These are phyloP conservation scores for Physaria fendleri DNA, from an alignment of 345 rosid genomes.

Conservation along the genomic window DNA sequence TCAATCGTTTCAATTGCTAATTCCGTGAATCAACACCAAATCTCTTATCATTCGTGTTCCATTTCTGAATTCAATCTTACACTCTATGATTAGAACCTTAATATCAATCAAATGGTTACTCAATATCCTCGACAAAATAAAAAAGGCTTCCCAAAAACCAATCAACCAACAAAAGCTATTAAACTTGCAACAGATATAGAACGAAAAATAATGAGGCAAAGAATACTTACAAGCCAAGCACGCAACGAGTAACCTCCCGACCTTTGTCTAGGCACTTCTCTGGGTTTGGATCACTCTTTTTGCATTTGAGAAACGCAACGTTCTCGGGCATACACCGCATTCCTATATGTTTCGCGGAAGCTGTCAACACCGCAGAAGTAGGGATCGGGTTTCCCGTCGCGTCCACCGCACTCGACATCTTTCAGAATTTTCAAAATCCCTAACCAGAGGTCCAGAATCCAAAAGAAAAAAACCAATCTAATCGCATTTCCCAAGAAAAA, in stretches of 20 bases:
- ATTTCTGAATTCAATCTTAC: neutral
- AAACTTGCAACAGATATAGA: constrained; percentile 1
- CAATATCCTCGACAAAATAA: neutral
- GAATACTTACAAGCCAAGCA: constrained; percentile 66
- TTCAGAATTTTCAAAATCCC: constrained; percentile 18
- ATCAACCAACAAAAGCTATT: neutral
- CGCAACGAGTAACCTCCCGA: constrained; percentile 91
- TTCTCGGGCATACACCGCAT: constrained; percentile 64
- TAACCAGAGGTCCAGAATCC: neutral
- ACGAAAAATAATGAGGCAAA: neutral
- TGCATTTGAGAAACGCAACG: constrained; percentile 86
- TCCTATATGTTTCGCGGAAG: constrained; percentile 82
- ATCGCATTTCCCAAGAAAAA: neutral
- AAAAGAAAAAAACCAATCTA: neutral
- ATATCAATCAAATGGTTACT: neutral
- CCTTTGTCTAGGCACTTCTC: constrained; percentile 98
- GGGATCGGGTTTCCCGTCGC: constrained; percentile 80
- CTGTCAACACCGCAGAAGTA: constrained; percentile 82
- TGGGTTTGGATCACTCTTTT: constrained; percentile 94
- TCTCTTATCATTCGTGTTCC: neutral
- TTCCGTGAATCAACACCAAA: neutral
- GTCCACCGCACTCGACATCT: constrained; percentile 73
- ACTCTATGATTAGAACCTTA: neutral
- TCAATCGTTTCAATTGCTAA: neutral
- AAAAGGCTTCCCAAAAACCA: neutral